Base-by-base conservation (phyloP, 1,139 yeast species). In the Sugiyamaella pinicola region DNA sequence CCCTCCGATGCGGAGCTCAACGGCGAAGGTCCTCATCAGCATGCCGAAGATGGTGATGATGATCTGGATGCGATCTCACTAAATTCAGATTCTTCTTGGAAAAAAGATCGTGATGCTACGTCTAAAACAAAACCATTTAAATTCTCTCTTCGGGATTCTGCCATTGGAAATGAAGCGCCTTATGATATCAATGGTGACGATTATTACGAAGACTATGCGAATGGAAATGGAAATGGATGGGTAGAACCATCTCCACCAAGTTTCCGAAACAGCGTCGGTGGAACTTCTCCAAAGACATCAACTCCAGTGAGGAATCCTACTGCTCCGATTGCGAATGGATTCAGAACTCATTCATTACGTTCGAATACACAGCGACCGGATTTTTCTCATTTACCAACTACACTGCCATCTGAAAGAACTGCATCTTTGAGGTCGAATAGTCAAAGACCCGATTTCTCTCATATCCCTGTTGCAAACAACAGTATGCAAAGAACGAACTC, bases 31-130 rank as follows among this genome's bases (percentile, higher is more conserved):
- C n/a, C n/a, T n/a, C n/a, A n/a, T n/a, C n/a, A n/a, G n/a, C n/a
- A n/a, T 42, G 13, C 12, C n/a, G 37, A n/a, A 28, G 15, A 31
- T 15, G 15, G 18, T 33, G 47, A 49, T 7, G 58, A 58, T 34
- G 63, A 61, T 37, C 61, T 62, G 22, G 71, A 67, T 47, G 61
- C 58, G 1, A 61, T 64, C 9, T 64, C 69, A 6, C 47, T 65
- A 31, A 57, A 53, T 33, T 64, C 69, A 4, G 70, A 65, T 37
- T 65, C 70, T 24, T 64, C 69, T 28, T 68, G 69, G 68, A 60
- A 63, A 47, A 59, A 61, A 10, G 50, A 24, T 13, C 37, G 37
- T 26, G 49, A 46, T 8, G 39, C 55, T 10, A 45, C 53, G 3
- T 39, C 54, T 13, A 47, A 47, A 18, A 26, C 35, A 3, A 47